Base-by-base conservation (phyloP, 495 filamentous ascomycete species). In the Penicillium daleae region DNA sequence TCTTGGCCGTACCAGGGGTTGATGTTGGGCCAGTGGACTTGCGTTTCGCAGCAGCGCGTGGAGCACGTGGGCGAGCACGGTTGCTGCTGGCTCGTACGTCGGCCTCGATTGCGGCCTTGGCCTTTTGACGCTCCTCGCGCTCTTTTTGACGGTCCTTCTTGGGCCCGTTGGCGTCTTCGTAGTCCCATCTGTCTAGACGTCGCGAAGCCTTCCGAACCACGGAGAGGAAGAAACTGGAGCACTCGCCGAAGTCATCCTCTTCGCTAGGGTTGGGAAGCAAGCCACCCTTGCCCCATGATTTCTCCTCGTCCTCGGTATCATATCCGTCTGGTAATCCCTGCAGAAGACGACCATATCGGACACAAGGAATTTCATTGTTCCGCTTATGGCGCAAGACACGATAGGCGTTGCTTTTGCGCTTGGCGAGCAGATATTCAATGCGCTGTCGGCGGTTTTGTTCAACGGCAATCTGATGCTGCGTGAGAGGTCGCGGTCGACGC, bases 381-480 rank as follows among this genome's bases (percentile, higher is more conserved):
- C 84, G 56, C 87, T 88, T 62, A 64, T 69, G 71, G 81, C 77
- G 87, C 13, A 90, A 84, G 4, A 88, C 77, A 35, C 79, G 76
- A 62, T 87, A 87, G 58, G 89, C 86, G 57, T 86, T 80, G 54
- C 76, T 80, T 60, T 84, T 86, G 35, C 92, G 78, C 46, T 90
- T 90, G 21, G 90, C 87, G 32, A 99, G 85, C 48, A 95, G 88
- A 68, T 95, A 91, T 55, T 97, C 90, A 44, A 97, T 91, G 15
- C 92, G 89, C 73, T 95, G 88, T 39, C 88, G 90, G 9, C 96
- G 85, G 71, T 97, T 97, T 50, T 89, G 86, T 66, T 97, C 92
- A 4, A 98, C 91, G 8, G 93, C 95, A 31, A 96, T 81, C 69
- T 99, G 95, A 73, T 99, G 95, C 10, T 92, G 90, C 1, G 95